Evolutionary conservation across 352 stramenopile genomes (phyloP), one percentile per base, ranked within the genome.

Genomic region (Pythium rishiriense): DNA sequence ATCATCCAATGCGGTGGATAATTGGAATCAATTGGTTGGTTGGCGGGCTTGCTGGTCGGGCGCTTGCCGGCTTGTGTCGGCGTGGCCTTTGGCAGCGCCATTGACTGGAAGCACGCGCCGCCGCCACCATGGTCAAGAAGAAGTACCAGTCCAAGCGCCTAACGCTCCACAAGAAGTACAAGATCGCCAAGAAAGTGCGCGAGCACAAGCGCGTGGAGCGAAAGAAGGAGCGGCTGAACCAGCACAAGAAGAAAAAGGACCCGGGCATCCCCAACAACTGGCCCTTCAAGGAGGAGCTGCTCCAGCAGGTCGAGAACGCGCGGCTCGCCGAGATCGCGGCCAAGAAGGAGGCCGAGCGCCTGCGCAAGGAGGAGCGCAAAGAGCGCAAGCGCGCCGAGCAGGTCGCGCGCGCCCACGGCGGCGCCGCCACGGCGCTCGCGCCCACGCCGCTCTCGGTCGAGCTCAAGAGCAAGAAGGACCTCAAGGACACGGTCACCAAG

Each of bases 161-260:
- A 58, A 96, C 97, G 50, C 87, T 99, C 50, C 97, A 99, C 80
- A 97, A 99, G 86, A 99, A 99, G 81, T 99, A 99, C 87, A 99
- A 99, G 78, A 96, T 97, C 70, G 79, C 86, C 42, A 86, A 85
- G 64, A 96, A 94, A 70, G 85, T 94, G 73, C 79, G 81, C 57
- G 95, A 99, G 80, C 97, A 98, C 70, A 91, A 98, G 72, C 90
- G 97, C 28, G 91, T 98, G 75, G 85, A 97, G 66, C 91, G 93
- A 49, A 98, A 99, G 79, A 81, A 96, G 60, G 91, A 94, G 29
- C 93, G 91, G 45, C 67, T 90, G 24, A 87, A 87, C 45, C 81
- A 85, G 42, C 74, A 91, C 68, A 97, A 98, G 72, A 97, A 97
- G 79, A 97, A 97, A 70, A 98, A 98, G 68, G 96, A 98, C 84